Base-by-base conservation (phyloP, 192 early-diverging fungal genomes). In the Spizellomyces punctatus region DNA sequence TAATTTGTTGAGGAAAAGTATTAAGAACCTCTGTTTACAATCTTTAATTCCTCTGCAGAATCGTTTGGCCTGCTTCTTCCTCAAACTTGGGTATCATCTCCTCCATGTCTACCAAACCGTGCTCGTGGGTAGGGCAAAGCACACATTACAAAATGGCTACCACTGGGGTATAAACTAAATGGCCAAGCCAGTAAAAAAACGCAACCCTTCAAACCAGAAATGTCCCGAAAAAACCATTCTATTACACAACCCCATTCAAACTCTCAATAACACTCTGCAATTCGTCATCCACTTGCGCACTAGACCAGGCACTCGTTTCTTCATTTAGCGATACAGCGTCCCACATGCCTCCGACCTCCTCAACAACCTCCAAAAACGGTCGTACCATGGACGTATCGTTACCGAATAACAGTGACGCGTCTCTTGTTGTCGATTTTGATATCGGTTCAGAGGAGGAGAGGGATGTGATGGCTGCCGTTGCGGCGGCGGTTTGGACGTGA, bases 361-460 rank as follows among this genome's bases (percentile, higher is more conserved):
- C 16, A 7, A 71, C 27, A 21, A 71, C 47, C 36, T 72, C 71
- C 50, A 64, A 19, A 45, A 72, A 63, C 0, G 71, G 52, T 27
- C 52, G 61, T 6, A 72, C 45, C 71, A 72, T 72, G 4, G 71
- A 72, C 16, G 71, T 72, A 36, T 72, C 71, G 50, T 72, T 72
- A 12, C 46, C 60, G 63, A 72, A 72, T n/a, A 72, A 46, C 36
- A 70, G 68, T 22, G 68, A 70, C 16, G 68, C 68, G 68, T 58
- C 68, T 12, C 12, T 54, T 54, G 50, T 54, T 54, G 50, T 54
- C 50, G 50, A 2, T 54, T 12, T 19, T 12, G 50, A 54, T 54
- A n/a, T 54, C 12, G 50, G 17, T 54, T 54, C 17, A 19, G 12
- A 19, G 50, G 50, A 19, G 50, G 50, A 12, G 1, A 19, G 50